These are phyloP conservation scores for Clavariopsis aquatica DNA, from an alignment of 495 filamentous ascomycete genomes.

Conservation along the genomic window DNA sequence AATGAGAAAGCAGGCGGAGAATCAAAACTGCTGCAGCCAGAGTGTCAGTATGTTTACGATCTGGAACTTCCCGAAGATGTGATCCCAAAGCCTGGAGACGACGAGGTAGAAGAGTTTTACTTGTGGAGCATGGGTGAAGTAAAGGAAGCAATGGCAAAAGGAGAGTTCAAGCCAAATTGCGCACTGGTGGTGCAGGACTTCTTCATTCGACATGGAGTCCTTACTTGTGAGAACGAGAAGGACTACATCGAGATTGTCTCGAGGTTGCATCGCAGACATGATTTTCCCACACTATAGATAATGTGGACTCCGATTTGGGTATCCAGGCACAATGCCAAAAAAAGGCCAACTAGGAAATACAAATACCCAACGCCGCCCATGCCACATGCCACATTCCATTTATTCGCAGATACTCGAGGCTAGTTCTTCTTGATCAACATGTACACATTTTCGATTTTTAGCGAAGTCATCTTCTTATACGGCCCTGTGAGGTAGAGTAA, in stretches of 20 bases:
- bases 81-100: conserved; percentile 72
- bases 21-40: conserved; percentile 82
- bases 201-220: conserved; percentile 80
- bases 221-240: conserved; percentile 79
- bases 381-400: conserved; percentile 8
- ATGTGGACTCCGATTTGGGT: conserved; percentile 21
- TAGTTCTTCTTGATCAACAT: conserved; percentile 84
- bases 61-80: conserved; percentile 71
- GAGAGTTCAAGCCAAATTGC: conserved; percentile 94
- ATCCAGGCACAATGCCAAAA: conserved; percentile 24
- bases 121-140: conserved; percentile 75
- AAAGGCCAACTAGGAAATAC: conserved; percentile 11
- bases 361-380: conserved; percentile 33
- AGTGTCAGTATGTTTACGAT: conserved; percentile 91
- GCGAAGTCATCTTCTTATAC: conserved; percentile 88
- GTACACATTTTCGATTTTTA: conserved; percentile 91
- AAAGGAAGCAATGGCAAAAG: conserved; percentile 64
- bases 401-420: background rate
- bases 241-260: conserved; percentile 75
- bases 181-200: conserved; percentile 82
- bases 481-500: conserved; percentile 88
- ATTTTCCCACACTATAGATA: conserved; percentile 64
- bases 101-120: conserved; percentile 85
- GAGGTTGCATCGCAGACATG: conserved; percentile 75
- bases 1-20: conserved; percentile 80